Percentiles rank a stretch among this genome's conserved stretches.
These are phyloP conservation scores for Scorias spongiosa DNA, from an alignment of 2,329 filamentous ascomycete genomes.

Conservation along the genomic window DNA sequence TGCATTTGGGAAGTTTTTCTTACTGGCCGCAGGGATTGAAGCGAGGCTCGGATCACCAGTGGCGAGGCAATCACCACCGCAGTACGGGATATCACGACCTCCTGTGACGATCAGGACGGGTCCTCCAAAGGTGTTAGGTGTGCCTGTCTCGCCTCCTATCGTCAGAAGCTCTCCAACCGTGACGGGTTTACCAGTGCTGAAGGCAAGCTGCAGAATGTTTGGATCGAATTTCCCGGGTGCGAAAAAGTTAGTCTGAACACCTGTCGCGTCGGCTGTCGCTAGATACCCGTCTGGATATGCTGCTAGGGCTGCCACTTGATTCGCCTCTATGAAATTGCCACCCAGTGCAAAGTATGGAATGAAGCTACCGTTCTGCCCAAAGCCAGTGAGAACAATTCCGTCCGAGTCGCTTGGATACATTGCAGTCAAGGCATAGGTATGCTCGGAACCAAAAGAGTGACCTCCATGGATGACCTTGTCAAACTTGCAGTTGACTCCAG, in stretches of 20 bases:
- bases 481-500: constrained; percentile 24
- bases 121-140: constrained; percentile 29
- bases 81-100: constrained; percentile 38
- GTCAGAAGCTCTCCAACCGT: constrained; percentile 45
- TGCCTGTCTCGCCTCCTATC: constrained; percentile 25
- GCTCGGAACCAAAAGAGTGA: constrained; percentile 48
- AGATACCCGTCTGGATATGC: constrained; percentile 37
- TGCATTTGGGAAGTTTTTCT: constrained; percentile 29
- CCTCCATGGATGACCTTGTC: constrained; percentile 43
- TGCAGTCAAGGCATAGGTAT: constrained; percentile 40
- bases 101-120: constrained; percentile 47
- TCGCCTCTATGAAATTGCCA: constrained; percentile 18
- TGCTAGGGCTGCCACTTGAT: constrained; percentile 2
- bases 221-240: constrained; percentile 40
- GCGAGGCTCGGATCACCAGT: constrained; percentile 24
- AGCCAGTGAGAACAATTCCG: constrained; percentile 46
- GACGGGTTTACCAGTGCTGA: constrained; percentile 38
- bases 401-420: constrained; percentile 39
- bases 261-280: constrained; percentile 29
- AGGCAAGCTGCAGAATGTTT: constrained; percentile 32
- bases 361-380: constrained; percentile 35
- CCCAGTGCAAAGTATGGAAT: constrained; percentile 19
- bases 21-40: constrained; percentile 31
- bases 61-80: constrained; percentile 43
- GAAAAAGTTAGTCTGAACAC: constrained; percentile 36